Conservation (phyloP, 805 yeast species). For the Cyberlindnera euphorbiiphila region DNA sequence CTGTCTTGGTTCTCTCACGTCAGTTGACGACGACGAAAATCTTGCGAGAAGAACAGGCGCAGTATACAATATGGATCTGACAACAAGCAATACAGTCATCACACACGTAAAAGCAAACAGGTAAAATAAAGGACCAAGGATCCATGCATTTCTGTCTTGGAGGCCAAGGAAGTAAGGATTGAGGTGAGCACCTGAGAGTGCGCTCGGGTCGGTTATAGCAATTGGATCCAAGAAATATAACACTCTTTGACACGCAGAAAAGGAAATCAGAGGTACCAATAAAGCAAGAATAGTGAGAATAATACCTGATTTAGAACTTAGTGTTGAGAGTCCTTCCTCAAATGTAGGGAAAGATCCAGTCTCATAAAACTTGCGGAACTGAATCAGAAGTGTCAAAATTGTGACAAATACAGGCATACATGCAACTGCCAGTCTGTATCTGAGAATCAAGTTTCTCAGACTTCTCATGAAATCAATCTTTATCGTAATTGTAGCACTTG, state of each 20-base stretch:
- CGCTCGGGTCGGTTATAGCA: conserved; percentile 42
- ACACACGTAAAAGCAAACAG: conserved; percentile 44
- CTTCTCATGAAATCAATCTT: conserved; percentile 55
- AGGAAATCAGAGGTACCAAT: conserved; percentile 38
- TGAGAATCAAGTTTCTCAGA: conserved; percentile 62
- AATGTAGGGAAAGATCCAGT: conserved; percentile 41
- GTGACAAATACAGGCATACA: conserved; percentile 65
- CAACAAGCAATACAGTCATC: conserved; percentile 29
- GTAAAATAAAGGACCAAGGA: conserved; percentile 56
- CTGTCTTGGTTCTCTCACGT: not conserved
- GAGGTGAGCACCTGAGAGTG: conserved; percentile 38
- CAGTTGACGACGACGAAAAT: too few species aligned
- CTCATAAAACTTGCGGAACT: conserved; percentile 42
- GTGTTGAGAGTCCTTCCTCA: conserved; percentile 39
- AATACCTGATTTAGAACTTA: conserved; percentile 31
- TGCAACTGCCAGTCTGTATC: conserved; percentile 74
- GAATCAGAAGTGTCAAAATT: conserved; percentile 48
- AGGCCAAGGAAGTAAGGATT: conserved; percentile 69
- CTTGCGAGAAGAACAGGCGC: too few species aligned
- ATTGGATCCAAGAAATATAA: conserved; percentile 51
- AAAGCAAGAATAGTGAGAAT: conserved; percentile 29
- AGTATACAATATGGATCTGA: conserved; percentile 5
- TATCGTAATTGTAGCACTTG: conserved; percentile 21
- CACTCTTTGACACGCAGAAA: conserved; percentile 34
- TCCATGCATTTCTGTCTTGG: conserved; percentile 50